Conservation (phyloP, 2,329 filamentous ascomycete species). For the Pleurostoma richardsiae region DNA sequence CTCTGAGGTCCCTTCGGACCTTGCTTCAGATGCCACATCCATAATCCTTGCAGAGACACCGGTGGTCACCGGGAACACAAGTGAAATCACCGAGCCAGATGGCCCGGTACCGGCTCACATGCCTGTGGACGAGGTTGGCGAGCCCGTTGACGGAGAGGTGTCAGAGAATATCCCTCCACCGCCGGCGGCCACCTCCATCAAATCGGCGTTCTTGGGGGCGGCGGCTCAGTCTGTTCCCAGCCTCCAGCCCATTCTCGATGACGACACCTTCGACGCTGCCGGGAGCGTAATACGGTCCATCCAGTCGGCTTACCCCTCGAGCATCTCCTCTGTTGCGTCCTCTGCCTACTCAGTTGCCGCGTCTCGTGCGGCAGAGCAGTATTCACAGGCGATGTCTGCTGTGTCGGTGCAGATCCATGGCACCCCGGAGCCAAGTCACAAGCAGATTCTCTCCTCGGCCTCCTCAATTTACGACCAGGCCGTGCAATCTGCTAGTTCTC, state of each 20-base stretch:
- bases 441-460: slow-evolving; percentile 64
- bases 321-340: slow-evolving; percentile 15
- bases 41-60: slow-evolving; percentile 26
- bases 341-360: slow-evolving; percentile 60
- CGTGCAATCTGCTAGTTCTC: slow-evolving; percentile 54
- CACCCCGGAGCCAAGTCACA: slow-evolving; percentile 62
- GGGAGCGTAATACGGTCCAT: slow-evolving; percentile 27
- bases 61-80: slow-evolving; percentile 17
- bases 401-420: slow-evolving; percentile 65
- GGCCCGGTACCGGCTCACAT: slow-evolving; percentile 10
- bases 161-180: slow-evolving; percentile 8
- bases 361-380: slow-evolving; percentile 61
- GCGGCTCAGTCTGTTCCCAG: slow-evolving; percentile 44
- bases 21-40: slow-evolving; percentile 12
- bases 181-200: slow-evolving; percentile 27
- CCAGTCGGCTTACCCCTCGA: slow-evolving; percentile 23
- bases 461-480: slow-evolving; percentile 65
- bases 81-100: slow-evolving; percentile 13
- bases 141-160: slow-evolving; percentile 4
- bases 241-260: slow-evolving; percentile 43
- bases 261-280: slow-evolving; percentile 33
- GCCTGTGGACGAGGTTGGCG: slow-evolving; percentile 12
- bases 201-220: slow-evolving; percentile 44
- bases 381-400: slow-evolving; percentile 61
- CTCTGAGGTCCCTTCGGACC: slow-evolving; percentile 9